These are phyloP conservation scores for Danielia reshetovae DNA, from an alignment of 805 yeast genomes.

Conservation along the genomic window DNA sequence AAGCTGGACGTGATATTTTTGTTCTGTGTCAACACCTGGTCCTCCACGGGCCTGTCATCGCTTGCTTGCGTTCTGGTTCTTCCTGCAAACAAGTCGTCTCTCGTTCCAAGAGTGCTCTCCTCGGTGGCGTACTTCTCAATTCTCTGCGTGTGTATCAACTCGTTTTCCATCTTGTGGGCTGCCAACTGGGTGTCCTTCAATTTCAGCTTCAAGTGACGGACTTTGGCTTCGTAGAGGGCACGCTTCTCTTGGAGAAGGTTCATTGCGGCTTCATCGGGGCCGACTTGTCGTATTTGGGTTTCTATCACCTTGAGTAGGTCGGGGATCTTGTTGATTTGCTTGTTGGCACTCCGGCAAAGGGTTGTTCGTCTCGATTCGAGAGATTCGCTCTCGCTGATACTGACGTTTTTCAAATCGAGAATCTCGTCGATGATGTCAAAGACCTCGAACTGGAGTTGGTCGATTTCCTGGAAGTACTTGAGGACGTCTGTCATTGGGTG, in stretches of 20 bases:
- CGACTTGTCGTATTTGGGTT: constrained; percentile 6
- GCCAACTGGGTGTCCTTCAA: constrained; percentile 28
- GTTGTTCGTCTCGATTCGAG: constrained; percentile 17
- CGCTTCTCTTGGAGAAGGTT: constrained; percentile 7
- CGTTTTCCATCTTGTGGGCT: constrained; percentile 23
- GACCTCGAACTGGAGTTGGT: constrained; percentile 18
- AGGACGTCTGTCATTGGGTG: no score
- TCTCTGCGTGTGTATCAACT: constrained; percentile 28
- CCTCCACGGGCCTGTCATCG: constrained; percentile 27
- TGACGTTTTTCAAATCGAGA: constrained; percentile 4
- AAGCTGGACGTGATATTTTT: constrained; percentile 43
- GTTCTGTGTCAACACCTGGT: constrained; percentile 44
- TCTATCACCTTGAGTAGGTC: constrained; percentile 17
- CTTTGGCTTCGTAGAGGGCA: constrained; percentile 19
- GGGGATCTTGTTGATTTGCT: constrained; percentile 16
- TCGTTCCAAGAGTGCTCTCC: not conserved
- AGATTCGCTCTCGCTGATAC: constrained; percentile 1
- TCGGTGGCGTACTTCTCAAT: constrained; percentile 20
- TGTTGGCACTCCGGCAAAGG: constrained; percentile 16
- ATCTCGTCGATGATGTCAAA: constrained; percentile 18
- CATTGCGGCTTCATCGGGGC: constrained; percentile 1
- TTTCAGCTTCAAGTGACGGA: constrained; percentile 18
- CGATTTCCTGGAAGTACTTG: constrained; percentile 15
- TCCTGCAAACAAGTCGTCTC: constrained; percentile 10
- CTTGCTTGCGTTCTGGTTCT: constrained; percentile 3